phyloP scores from a whole-genome alignment of 2,329 filamentous ascomycete species.

The Talaromyces albobiverticillius region DNA sequence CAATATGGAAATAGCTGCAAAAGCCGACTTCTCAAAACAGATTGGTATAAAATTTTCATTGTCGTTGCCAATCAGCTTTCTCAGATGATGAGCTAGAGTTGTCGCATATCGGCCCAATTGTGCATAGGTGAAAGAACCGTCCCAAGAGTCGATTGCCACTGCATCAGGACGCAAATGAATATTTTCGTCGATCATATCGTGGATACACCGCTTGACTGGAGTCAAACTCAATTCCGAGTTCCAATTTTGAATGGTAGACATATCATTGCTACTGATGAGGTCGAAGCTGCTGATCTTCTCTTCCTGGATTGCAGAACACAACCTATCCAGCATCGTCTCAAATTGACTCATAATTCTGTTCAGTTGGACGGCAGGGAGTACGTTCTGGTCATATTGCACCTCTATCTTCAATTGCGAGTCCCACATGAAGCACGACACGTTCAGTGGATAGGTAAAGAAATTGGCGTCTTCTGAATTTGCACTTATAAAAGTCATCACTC shows the following conservation, averaged over 20 bases:
- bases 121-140: conserved; percentile 33
- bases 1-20: conserved; percentile 17
- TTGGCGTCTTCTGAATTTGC: conserved; percentile 14
- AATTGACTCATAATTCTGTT: conserved; percentile 10
- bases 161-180: conserved; percentile 18
- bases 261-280: neutral
- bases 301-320: neutral
- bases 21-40: conserved; percentile 18
- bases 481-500: conserved; percentile 32
- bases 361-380: conserved; percentile 8
- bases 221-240: conserved; percentile 14
- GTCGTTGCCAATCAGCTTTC: conserved; percentile 21
- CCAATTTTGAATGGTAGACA: conserved; percentile 7
- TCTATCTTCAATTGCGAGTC: conserved; percentile 5
- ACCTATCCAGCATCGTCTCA: conserved; percentile 7
- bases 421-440: conserved; percentile 15
- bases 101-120: conserved; percentile 32
- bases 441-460: conserved; percentile 14
- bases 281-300: neutral
- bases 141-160: conserved; percentile 30
- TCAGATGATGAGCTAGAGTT: conserved; percentile 28
- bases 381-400: conserved; percentile 9
- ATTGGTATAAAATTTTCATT: conserved; percentile 24
- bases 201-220: conserved; percentile 9
- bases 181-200: conserved; percentile 10